Evolutionary conservation across 1,139 yeast genomes (phyloP).

Genomic region (Taphrina pruni): DNA sequence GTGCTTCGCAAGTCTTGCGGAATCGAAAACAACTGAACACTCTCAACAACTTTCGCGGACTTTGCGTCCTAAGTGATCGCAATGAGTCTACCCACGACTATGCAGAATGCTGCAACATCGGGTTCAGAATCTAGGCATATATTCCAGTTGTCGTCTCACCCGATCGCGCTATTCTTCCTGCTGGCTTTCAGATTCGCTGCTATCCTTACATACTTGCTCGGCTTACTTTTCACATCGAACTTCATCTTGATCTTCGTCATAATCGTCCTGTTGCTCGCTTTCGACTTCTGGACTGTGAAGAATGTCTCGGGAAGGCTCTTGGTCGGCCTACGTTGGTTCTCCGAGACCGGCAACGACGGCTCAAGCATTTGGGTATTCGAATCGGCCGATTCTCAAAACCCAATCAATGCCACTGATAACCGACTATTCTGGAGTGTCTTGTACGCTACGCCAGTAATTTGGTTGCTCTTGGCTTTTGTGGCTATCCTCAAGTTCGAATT

Average conservation of each 20-base stretch:
- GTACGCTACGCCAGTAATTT: conserved; percentile 74
- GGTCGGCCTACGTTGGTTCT: conserved; percentile 88
- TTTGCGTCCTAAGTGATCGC: background rate
- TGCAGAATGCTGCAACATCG: background rate
- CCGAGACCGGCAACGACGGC: conserved; percentile 61
- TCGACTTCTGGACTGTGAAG: conserved; percentile 93
- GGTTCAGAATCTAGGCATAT: conserved; percentile 24
- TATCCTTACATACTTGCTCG: conserved; percentile 69
- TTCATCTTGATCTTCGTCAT: conserved; percentile 79
- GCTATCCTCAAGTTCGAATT: conserved; percentile 80
- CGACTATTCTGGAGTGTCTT: conserved; percentile 83
- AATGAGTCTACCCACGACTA: conserved; percentile 36
- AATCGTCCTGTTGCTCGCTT: conserved; percentile 74
- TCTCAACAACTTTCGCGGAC: background rate
- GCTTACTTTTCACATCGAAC: conserved; percentile 66
- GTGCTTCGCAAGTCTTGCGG: too few relatives aligned
- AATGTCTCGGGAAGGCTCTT: conserved; percentile 86
- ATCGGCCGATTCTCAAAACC: conserved; percentile 78
- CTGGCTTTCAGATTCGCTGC: conserved; percentile 69
- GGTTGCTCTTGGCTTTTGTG: conserved; percentile 75
- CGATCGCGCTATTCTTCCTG: conserved; percentile 71
- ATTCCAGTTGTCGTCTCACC: conserved; percentile 68
- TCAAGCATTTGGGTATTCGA: conserved; percentile 89
- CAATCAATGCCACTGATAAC: conserved; percentile 89
- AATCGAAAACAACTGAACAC: too few relatives aligned